Conservation (phyloP, 768 basidiomycete genomes). For the Polyporus arcularius region DNA sequence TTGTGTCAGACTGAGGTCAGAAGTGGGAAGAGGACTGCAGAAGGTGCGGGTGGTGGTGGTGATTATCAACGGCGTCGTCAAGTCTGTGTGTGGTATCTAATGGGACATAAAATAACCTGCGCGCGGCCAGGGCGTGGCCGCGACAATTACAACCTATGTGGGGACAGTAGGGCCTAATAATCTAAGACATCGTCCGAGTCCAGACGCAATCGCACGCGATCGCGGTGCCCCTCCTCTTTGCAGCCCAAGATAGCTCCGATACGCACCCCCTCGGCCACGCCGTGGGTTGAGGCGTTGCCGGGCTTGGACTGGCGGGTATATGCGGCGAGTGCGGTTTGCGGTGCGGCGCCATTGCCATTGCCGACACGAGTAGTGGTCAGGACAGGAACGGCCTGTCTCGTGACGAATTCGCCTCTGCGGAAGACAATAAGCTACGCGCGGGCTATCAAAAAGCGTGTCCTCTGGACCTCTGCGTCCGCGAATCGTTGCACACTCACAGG, state of each 20-base stretch:
- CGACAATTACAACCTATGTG: slow-evolving; percentile 19
- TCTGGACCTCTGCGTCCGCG: not conserved
- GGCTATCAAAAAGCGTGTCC: not conserved
- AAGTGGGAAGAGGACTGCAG: no score
- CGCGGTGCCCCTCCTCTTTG: slow-evolving; percentile 1
- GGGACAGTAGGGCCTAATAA: slow-evolving; percentile 18
- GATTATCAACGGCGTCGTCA: not conserved
- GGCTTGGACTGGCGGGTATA: not conserved
- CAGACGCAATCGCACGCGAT: slow-evolving; percentile 12
- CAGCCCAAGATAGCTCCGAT: not conserved
- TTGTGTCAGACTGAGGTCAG: not conserved
- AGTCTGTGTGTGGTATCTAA: slow-evolving; percentile 4
- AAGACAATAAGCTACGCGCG: slow-evolving; percentile 18
- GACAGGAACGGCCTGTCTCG: slow-evolving; percentile 8
- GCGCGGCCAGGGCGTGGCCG: slow-evolving; percentile 9
- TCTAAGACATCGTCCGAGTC: slow-evolving; percentile 16
- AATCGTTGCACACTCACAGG: slow-evolving; percentile 1
- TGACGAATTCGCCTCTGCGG: slow-evolving; percentile 8
- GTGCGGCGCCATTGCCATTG: not conserved
- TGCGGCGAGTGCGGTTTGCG: slow-evolving; percentile 1
- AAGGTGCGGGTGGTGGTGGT: not conserved
- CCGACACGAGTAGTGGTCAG: not conserved
- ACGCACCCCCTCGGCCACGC: not conserved
- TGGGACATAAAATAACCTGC: slow-evolving; percentile 18
- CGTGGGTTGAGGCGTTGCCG: not conserved